Evolutionary conservation across 2,329 filamentous ascomycete genomes (phyloP), one percentile per base, ranked within the genome.

Genomic region (Phialophora tarda): DNA sequence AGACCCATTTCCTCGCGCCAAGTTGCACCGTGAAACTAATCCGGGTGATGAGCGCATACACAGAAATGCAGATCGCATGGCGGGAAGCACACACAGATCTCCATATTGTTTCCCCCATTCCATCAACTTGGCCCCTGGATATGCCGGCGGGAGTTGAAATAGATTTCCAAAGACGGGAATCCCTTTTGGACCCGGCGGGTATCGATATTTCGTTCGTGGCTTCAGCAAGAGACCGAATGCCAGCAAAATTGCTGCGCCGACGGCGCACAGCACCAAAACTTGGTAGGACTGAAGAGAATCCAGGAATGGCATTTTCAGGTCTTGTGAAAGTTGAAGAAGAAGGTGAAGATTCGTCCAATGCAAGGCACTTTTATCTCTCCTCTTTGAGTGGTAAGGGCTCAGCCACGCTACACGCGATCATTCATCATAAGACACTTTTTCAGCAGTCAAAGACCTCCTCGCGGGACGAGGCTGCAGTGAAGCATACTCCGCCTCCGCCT

Each of bases 61-160:
- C 48, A 14, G 48, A 53, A 10, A 5, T 11, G 5, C 26, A 12
- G 21, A 12, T 12, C 14, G 48, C 11, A 17, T 26, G 1, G 11
- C 70, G 1, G 77, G 75, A 21, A 83, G 71, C 63, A 78, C 77
- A 73, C 78, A 82, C 4, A 83, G 62, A n/a, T 83, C 80, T 41
- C 82, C 82, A 70, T 81, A 82, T 59, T 78, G 61, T 2, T 70
- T 66, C 0, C 79, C 78, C 80, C 80, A 82, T 44, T 58, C 56
- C 10, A 54, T 30, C 23, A 60, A 30, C 24, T 60, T 48, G 5
- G 44, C 32, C n/a, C 56, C 48, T 21, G 55, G 56, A 38, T 64
- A 60, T 28, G 50, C 57, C 14, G 62, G 62, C 12, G 62, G 62
- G 3, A 60, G 23, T 23, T 64, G 62, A 24, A 64, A 64, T 17